Conservation (phyloP, 176 grass and related monocot species). For the Rhynchospora breviuscula region DNA sequence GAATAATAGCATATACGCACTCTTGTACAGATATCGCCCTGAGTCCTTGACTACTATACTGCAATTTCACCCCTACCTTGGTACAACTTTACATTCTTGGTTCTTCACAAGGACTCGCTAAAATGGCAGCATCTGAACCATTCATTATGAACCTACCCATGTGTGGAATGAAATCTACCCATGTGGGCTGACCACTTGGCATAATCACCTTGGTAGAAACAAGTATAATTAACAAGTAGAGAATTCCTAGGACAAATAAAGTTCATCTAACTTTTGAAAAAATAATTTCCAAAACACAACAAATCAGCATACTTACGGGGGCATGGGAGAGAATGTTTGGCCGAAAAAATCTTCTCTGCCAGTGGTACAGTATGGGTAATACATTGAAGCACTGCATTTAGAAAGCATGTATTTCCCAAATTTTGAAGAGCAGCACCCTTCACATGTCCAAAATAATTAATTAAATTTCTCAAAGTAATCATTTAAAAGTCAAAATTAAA, state of each 20-base stretch:
- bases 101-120: too few relatives aligned
- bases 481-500: neutral
- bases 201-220: neutral
- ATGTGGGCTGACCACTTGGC: too few relatives aligned
- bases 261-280: neutral
- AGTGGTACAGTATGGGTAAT: constrained; percentile 86
- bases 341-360: constrained; percentile 43
- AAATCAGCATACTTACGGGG: constrained; percentile 38
- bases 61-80: neutral
- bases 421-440: constrained; percentile 84
- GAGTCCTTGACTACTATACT: neutral
- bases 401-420: constrained; percentile 89
- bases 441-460: constrained; percentile 1
- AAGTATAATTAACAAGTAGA: neutral
- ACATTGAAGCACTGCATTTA: constrained; percentile 85
- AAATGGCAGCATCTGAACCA: too few relatives aligned
- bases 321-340: constrained; percentile 48
- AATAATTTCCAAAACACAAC: neutral
- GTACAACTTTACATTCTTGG: neutral
- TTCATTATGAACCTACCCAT: too few relatives aligned
- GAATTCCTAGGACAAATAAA: neutral
- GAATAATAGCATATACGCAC: too few relatives aligned
- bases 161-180: too few relatives aligned
- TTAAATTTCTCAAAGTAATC: neutral
- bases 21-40: neutral